phyloP scores from a whole-genome alignment of 495 filamentous ascomycete species.

The Extremus antarcticus region DNA sequence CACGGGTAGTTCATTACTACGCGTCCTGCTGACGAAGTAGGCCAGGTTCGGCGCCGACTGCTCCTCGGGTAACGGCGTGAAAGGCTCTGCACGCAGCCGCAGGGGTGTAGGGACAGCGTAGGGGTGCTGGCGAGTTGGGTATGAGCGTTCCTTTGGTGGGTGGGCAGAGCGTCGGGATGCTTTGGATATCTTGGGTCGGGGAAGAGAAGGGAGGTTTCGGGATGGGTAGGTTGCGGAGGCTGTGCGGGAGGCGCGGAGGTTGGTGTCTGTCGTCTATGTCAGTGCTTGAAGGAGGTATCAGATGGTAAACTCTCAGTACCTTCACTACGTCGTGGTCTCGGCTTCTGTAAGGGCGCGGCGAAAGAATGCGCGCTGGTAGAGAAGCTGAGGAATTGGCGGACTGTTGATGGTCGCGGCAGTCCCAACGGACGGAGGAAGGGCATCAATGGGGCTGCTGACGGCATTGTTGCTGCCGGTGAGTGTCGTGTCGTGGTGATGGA shows the following conservation, averaged over 20 bases:
- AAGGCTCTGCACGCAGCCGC: conserved; percentile 32
- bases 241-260: conserved; percentile 15
- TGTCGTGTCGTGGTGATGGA: not conserved
- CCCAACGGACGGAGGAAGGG: conserved; percentile 28
- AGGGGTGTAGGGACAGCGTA: conserved; percentile 17
- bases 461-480: conserved; percentile 14
- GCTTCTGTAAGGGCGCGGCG: conserved; percentile 9
- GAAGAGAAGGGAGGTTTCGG: conserved; percentile 14
- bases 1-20: conserved; percentile 62
- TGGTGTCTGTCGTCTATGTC: conserved; percentile 7
- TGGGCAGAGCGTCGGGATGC: conserved; percentile 21
- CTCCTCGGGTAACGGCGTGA: conserved; percentile 10
- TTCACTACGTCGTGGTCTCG: conserved; percentile 3
- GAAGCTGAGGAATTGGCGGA: conserved; percentile 27
- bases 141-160: conserved; percentile 18
- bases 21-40: conserved; percentile 66
- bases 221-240: conserved; percentile 18
- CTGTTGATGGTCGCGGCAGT: conserved; percentile 19
- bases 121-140: conserved; percentile 16
- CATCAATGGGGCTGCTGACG: conserved; percentile 17
- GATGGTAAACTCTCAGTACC: too few species aligned
- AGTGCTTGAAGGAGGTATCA: not conserved
- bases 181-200: conserved; percentile 21
- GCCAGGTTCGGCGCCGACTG: conserved; percentile 28
- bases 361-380: conserved; percentile 20